Evolutionary conservation across 441 rosid genomes (phyloP), one percentile per base, ranked within the genome.

Genomic region (Populus tomentosa): DNA sequence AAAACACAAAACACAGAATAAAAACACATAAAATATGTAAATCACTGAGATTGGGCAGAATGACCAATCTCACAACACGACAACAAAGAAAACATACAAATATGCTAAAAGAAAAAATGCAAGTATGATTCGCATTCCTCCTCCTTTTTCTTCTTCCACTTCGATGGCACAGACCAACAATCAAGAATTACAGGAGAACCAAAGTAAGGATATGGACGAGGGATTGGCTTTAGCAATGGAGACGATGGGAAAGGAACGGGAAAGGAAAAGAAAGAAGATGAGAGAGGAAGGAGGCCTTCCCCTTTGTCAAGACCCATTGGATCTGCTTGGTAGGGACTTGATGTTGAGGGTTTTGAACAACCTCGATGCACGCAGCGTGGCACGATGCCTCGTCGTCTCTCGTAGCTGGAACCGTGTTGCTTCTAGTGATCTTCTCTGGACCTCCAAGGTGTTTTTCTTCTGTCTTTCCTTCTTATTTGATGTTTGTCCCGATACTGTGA

Each of bases 321-420:
- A 86, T 82, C 85, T 86, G n/a, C 82, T 90, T 9, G 93, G 93
- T 1, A 71, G 75, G 77, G 93, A 88, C 80, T n/a, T 88, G n/a
- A 88, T 87, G 89, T 32, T 86, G 86, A 83, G 79, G 86, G 85
- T 87, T 35, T 72, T 90, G n/a, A 70, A 32, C 33, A 5, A 32
- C 33, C 33, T 32, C 1, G 33, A 32, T 32, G 33, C 33, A 32
- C 33, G 5, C 33, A 32, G 33, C 1, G 33, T 32, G 33, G 33
- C 33, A 32, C 1, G 33, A 32, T 32, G 33, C 1, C 83, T 85
- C 53, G 82, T 84, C 10, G 90, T 88, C 59, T 87, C 89, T 71
- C 88, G 84, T 67, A 72, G 77, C 33, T 32, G 33, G 91, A 65
- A 28, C 30, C 3, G 30, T 28, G 30, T 28, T 28, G 30, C 30